These are phyloP conservation scores for Monocercomonoides exilis DNA, from an alignment of 78 protist genomes.

Conservation along the genomic window DNA sequence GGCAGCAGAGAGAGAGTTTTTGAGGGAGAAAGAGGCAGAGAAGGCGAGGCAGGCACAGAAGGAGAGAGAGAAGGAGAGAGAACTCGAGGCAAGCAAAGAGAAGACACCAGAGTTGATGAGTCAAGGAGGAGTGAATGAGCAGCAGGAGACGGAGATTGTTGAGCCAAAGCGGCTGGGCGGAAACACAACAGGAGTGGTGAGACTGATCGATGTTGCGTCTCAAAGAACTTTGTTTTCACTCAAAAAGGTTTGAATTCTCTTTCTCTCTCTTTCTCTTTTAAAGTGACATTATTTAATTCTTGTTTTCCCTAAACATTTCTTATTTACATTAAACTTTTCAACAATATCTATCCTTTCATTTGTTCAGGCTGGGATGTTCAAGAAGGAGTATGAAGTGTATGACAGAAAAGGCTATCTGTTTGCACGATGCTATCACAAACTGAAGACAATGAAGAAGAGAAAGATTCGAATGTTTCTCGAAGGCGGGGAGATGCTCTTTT, in stretches of 20 bases:
- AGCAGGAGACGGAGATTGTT: too few species aligned
- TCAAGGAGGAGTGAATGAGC: too few species aligned
- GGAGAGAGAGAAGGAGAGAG: background rate
- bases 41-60: background rate
- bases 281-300: background rate
- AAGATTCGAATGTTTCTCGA: background rate
- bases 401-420: background rate
- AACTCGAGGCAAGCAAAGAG: background rate
- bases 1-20: too few species aligned
- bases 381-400: background rate
- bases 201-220: background rate
- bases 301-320: background rate
- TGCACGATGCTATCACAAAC: conserved; percentile 2
- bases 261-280: background rate
- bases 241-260: too few species aligned
- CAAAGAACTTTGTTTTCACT: background rate
- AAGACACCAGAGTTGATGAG: too few species aligned
- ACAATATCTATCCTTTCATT: background rate
- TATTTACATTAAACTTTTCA: background rate
- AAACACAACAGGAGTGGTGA: background rate
- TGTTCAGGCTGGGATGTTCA: background rate
- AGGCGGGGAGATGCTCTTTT: background rate
- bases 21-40: background rate
- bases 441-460: background rate
- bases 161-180: too few species aligned